Evolutionary conservation across 106 monocot species (phyloP), one percentile per base, ranked within the genome.

Genomic region (Apostasia shenzhenica): DNA sequence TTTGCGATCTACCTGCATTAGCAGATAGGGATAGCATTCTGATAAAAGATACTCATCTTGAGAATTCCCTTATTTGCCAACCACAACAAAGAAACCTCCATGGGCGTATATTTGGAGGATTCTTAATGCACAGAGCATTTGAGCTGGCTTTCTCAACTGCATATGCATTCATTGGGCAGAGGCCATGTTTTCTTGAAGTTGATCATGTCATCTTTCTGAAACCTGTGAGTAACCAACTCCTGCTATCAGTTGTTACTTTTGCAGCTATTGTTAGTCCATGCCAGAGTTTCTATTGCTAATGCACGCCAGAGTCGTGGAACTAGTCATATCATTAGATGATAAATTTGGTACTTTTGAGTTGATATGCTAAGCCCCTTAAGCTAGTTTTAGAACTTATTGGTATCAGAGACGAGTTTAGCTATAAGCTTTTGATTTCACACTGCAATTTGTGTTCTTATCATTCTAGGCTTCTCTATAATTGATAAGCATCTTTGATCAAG

Each of bases 131-230:
- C 45, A 74, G 76, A 53, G 97, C 97, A 47, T 97, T 90, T 76
- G 97, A 92, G 67, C 75, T 97, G 51, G 92, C 86, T 42, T 97
- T 97, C 77, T 97, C 97, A 26, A 97, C 97, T 55, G 92, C 97
- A 11, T 97, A 97, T 79, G 92, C 92, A 14, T 97, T 97, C 70
- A 76, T 85, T 45, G 97, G 97, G 10, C 92, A 83, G 50, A 86
- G 73, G 80, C 97, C 92, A 57, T 78, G 73, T 53, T 97, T 97
- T 75, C 74, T 92, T 73, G 97, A 97, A 79, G 92, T 92, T 55
- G 97, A 97, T 79, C 97, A 97, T 76, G 92, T 97, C 63, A 92
- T 92, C 77, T 97, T 97, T 71, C 73, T 97, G 61, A 87, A 87
- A 60, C 97, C 97, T 63, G 97, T 97, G 64, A 92, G 92, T 89